A percentile compares a stretch with the other conserved stretches of the same genome.
Conservation (phyloP, 1,139 yeast species). For the Candida sanyaensis region DNA sequence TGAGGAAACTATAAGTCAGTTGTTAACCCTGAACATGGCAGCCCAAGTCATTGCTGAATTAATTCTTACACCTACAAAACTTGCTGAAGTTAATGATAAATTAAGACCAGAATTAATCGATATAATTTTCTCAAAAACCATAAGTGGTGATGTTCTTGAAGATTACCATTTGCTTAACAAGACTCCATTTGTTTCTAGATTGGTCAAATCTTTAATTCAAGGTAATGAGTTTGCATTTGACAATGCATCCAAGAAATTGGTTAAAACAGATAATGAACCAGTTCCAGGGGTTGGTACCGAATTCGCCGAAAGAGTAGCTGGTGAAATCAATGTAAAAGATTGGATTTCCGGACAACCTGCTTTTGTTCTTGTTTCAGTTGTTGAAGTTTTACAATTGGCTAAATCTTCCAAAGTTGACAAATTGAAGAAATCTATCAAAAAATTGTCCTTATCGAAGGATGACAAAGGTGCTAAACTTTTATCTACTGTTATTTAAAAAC, state of each 20-base stretch:
- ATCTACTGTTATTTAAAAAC: conserved; percentile 28
- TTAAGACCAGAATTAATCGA: conserved; percentile 54
- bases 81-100: conserved; percentile 42
- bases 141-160: conserved; percentile 73
- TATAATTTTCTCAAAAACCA: conserved; percentile 52
- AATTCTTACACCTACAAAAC: conserved; percentile 54
- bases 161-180: conserved; percentile 66
- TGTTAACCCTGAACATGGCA: conserved; percentile 73
- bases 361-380: conserved; percentile 73
- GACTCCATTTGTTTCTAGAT: conserved; percentile 72
- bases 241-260: conserved; percentile 65
- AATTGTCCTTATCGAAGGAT: conserved; percentile 47
- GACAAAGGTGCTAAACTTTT: conserved; percentile 84
- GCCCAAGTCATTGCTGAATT: conserved; percentile 82
- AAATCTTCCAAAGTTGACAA: conserved; percentile 37
- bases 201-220: conserved; percentile 77
- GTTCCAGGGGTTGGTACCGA: conserved; percentile 62
- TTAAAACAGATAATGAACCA: conserved; percentile 39
- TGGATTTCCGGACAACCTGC: conserved; percentile 85
- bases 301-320: conserved; percentile 58
- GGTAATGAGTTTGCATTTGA: conserved; percentile 61
- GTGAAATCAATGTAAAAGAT: conserved; percentile 51
- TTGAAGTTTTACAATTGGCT: conserved; percentile 50
- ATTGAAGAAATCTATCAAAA: conserved; percentile 56
- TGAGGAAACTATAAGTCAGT: conserved; percentile 27